These are phyloP conservation scores for Amorphotheca resinae DNA, from an alignment of 495 filamentous ascomycete species.

Conservation along the genomic window DNA sequence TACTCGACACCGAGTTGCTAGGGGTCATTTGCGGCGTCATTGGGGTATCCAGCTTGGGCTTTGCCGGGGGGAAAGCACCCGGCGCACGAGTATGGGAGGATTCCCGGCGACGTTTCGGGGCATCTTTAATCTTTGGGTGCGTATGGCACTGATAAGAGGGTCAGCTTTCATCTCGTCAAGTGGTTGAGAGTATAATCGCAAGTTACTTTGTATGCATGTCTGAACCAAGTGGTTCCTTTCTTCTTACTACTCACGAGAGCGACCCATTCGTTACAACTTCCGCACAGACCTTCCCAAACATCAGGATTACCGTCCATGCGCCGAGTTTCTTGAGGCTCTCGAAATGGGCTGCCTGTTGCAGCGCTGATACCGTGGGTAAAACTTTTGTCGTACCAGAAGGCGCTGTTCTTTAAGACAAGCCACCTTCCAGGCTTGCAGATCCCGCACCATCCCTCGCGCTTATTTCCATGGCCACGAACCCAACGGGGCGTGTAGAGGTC, in stretches of 20 bases:
- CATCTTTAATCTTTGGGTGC: constrained; percentile 61
- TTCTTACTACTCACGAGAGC: constrained; percentile 71
- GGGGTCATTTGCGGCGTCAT: constrained; percentile 21
- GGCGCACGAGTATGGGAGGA: constrained; percentile 32
- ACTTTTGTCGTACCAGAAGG: constrained; percentile 78
- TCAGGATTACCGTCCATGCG: constrained; percentile 69
- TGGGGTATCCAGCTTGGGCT: constrained; percentile 18
- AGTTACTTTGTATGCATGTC: constrained; percentile 71
- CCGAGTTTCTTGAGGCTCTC: constrained; percentile 56
- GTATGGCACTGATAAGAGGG: constrained; percentile 49
- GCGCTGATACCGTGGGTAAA: constrained; percentile 74
- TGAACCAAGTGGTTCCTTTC: constrained; percentile 77
- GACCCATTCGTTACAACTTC: constrained; percentile 69
- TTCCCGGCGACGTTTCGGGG: constrained; percentile 57
- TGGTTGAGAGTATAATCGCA: neutral
- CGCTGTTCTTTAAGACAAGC: constrained; percentile 73
- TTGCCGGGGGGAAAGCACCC: constrained; percentile 15
- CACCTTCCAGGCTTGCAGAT: constrained; percentile 73
- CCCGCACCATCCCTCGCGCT: constrained; percentile 75
- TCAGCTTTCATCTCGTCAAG: neutral
- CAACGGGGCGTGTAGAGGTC: constrained; percentile 69
- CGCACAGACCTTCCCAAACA: constrained; percentile 70
- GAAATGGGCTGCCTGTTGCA: constrained; percentile 59
- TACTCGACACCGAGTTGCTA: constrained; percentile 12
- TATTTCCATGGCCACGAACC: constrained; percentile 70